Evolutionary conservation across 2,329 filamentous ascomycete genomes (phyloP).

Genomic region (Myriosclerotinia duriaeana): DNA sequence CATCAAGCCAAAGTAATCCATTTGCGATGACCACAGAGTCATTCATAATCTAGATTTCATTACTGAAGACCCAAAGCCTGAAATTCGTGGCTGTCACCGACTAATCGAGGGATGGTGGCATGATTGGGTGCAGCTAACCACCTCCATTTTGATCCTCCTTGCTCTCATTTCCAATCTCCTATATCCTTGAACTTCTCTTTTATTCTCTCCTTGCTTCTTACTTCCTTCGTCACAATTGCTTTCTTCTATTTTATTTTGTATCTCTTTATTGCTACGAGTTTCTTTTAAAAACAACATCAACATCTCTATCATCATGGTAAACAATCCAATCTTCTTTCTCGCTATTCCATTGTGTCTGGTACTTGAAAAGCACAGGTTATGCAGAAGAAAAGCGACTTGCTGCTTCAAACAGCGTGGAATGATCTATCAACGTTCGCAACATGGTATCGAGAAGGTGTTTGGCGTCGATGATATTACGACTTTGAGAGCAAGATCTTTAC

Average conservation of each 20-base stretch:
- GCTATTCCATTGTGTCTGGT: neutral
- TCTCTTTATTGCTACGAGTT: neutral
- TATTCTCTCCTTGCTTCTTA: neutral
- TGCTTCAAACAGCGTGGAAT: neutral
- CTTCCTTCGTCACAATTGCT: neutral
- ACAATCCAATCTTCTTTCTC: neutral
- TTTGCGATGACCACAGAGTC: neutral
- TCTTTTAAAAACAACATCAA: neutral
- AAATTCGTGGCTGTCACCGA: neutral
- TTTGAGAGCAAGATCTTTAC: neutral
- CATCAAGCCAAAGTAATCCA: neutral
- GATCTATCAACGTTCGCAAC: neutral
- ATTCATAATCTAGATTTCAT: neutral
- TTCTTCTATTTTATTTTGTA: neutral
- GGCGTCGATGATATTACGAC: neutral
- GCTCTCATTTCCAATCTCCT: neutral
- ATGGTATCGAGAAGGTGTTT: neutral
- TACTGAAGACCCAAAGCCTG: neutral
- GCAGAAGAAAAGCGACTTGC: neutral
- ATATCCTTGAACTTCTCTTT: neutral
- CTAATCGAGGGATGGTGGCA: neutral
- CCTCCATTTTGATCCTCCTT: neutral
- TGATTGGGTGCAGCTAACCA: neutral
- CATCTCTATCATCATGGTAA: neutral
- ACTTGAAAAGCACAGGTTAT: neutral